Percentiles rank a stretch among this genome's conserved stretches.
Evolutionary conservation across 495 filamentous ascomycete species (phyloP).

Genomic region (Usnea hakonensis): DNA sequence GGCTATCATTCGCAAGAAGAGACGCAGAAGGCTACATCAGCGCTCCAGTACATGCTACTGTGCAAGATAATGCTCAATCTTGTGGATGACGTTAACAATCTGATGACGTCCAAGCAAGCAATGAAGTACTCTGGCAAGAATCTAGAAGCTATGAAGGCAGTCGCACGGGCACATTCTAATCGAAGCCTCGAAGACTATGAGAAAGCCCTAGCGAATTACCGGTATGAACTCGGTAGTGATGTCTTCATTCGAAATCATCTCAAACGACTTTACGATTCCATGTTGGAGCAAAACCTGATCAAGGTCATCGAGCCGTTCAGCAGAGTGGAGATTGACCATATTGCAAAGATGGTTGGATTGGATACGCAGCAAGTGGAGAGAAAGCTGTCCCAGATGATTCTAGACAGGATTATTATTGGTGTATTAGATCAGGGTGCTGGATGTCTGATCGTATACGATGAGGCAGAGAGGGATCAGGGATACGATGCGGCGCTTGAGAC

Average conservation of each 20-base stretch:
- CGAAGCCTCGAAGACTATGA: constrained; percentile 95
- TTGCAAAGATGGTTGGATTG: constrained; percentile 93
- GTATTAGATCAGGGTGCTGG: constrained; percentile 96
- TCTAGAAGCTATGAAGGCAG: constrained; percentile 97
- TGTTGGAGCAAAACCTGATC: constrained; percentile 97
- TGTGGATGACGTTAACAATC: constrained; percentile 84
- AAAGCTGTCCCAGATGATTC: constrained; percentile 97
- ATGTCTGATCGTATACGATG: constrained; percentile 93
- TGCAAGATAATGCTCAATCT: constrained; percentile 99
- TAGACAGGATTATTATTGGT: constrained; percentile 96
- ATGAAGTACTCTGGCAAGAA: constrained; percentile 90
- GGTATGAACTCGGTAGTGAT: constrained; percentile 85
- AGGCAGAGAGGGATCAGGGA: constrained; percentile 82
- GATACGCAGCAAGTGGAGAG: constrained; percentile 95
- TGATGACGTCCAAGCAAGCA: constrained; percentile 91
- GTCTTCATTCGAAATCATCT: constrained; percentile 93
- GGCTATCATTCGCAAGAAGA: constrained; percentile 93
- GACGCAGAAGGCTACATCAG: constrained; percentile 71
- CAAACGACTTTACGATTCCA: constrained; percentile 88
- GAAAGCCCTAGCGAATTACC: constrained; percentile 77
- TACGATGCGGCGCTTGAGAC: constrained; percentile 93
- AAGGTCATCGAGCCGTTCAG: constrained; percentile 99
- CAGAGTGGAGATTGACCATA: constrained; percentile 90
- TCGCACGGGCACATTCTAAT: constrained; percentile 89
- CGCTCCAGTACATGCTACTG: constrained; percentile 97